phyloP scores from a whole-genome alignment of 1,284 basidiomycete species.

The Ganoderma meredithae region DNA sequence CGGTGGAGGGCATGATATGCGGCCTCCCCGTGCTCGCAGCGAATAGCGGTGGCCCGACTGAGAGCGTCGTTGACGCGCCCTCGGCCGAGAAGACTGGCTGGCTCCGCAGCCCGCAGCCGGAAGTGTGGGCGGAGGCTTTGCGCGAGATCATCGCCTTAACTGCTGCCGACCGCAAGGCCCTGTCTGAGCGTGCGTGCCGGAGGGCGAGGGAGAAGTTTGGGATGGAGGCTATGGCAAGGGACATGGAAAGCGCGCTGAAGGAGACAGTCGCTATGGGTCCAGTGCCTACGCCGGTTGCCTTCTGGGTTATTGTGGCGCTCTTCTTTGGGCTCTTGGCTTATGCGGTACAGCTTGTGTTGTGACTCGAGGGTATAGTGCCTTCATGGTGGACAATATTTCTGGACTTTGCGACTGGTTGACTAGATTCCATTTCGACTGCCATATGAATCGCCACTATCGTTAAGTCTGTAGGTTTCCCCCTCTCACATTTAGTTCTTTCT shows the following conservation, averaged over 20 bases:
- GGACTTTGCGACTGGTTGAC: neutral
- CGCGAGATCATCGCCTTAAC: constrained; percentile 64
- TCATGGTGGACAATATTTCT: neutral
- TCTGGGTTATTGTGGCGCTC: constrained; percentile 25
- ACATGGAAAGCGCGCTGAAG: constrained; percentile 60
- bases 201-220: constrained; percentile 69
- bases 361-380: neutral
- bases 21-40: constrained; percentile 91
- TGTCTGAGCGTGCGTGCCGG: constrained; percentile 62
- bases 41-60: constrained; percentile 90
- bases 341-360: constrained; percentile 1
- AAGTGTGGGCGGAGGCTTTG: constrained; percentile 76
- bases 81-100: constrained; percentile 62
- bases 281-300: constrained; percentile 31
- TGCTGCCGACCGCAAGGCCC: constrained; percentile 49
- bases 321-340: constrained; percentile 20
- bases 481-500: neutral
- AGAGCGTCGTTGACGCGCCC: constrained; percentile 78
- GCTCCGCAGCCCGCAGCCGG: constrained; percentile 69
- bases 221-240: constrained; percentile 70
- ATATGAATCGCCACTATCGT: neutral
- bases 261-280: constrained; percentile 61
- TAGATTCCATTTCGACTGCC: neutral
- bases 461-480: neutral
- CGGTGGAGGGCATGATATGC: constrained; percentile 94